A percentile compares a stretch with the other conserved stretches of the same genome.
phyloP scores from a whole-genome alignment of 2,329 filamentous ascomycete species.

The Lasiodiplodia sp. region DNA sequence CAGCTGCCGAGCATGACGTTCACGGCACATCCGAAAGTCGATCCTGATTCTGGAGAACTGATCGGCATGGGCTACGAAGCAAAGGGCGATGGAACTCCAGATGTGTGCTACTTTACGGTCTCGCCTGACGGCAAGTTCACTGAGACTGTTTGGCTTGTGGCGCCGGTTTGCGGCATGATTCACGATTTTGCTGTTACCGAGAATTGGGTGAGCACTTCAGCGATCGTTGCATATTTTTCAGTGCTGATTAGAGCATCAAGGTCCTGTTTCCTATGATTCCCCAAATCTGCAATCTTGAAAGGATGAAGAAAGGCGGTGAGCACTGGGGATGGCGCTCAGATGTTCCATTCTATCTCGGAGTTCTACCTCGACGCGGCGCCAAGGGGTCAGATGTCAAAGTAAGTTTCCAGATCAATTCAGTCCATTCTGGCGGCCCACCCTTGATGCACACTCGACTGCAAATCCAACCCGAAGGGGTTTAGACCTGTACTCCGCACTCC shows the following conservation, averaged over 20 bases:
- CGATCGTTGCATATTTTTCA: too few species aligned
- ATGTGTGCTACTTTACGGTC: constrained; percentile 49
- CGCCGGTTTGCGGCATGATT: constrained; percentile 50
- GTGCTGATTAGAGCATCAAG: constrained; percentile 31
- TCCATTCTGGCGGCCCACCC: rapidly evolving
- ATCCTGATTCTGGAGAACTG: constrained; percentile 32
- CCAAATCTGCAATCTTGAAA: constrained; percentile 45
- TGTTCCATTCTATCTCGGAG: constrained; percentile 39
- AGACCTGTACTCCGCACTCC: rapidly evolving
- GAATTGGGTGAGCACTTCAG: constrained; percentile 40
- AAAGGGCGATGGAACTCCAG: constrained; percentile 49
- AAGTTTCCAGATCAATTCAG: not conserved
- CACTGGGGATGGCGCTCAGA: constrained; percentile 51
- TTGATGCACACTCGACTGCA: not conserved
- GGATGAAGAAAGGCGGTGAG: constrained; percentile 49
- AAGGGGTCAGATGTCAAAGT: constrained; percentile 30
- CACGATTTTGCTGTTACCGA: constrained; percentile 54
- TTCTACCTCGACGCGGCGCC: constrained; percentile 37
- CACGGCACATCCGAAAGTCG: constrained; percentile 37
- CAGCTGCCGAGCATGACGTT: constrained; percentile 33
- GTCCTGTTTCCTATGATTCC: constrained; percentile 49
- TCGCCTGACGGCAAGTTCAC: constrained; percentile 39
- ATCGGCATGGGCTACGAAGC: constrained; percentile 45
- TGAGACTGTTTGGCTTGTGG: constrained; percentile 45
- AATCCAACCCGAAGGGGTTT: rapidly evolving